Evolutionary conservation across 2,329 filamentous ascomycete species (phyloP), one percentile per base, ranked within the genome.

Genomic region (Penicillium sp.): DNA sequence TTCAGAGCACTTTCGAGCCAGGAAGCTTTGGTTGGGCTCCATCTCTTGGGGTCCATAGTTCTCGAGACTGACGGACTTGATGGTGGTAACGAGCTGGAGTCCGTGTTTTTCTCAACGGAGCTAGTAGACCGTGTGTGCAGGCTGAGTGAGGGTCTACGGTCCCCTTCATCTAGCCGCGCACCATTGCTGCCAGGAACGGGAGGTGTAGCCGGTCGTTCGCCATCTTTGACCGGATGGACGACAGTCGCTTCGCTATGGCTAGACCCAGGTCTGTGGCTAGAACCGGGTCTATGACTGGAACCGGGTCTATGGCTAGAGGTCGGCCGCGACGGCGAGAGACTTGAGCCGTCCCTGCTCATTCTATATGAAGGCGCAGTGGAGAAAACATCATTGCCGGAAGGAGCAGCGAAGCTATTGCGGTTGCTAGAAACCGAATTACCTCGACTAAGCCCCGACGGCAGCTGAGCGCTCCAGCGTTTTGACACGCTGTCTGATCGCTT

Each of bases 1-100:
- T 90, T 95, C 57, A 98, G 74, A 13, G 91, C 91, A 62, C 85
- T 94, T 68, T 98, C 94, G 28, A 98, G 77, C 93, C 93, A 98
- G 67, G 87, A 94, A 12, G 78, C 87, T 77, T 98, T 98, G 28
- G 85, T 93, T 8, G 94, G 93, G 64, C 88, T 97, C 89, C 89
- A 98, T 66, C 91, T 82, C 61, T 88, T 85, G 35, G 83, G 74
- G 61, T 91, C 87, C 80, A 88, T 85, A 0, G 84, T 87, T 68
- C 87, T 88, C 2, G 89, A 88, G 19, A 61, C 59, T 10, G 59
- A 64, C 1, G 90, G 90, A 63, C 87, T 95, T 4, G n/a, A n/a
- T n/a, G n/a, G n/a, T n/a, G n/a, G n/a, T n/a, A n/a, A n/a, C n/a
- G n/a, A n/a, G n/a, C n/a, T 64, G 57, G 75, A 19, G 72, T 65